Evolutionary conservation across 306 rosid genomes (phyloP), one percentile per base, ranked within the genome.

Genomic region (Castanopsis chinensis): DNA sequence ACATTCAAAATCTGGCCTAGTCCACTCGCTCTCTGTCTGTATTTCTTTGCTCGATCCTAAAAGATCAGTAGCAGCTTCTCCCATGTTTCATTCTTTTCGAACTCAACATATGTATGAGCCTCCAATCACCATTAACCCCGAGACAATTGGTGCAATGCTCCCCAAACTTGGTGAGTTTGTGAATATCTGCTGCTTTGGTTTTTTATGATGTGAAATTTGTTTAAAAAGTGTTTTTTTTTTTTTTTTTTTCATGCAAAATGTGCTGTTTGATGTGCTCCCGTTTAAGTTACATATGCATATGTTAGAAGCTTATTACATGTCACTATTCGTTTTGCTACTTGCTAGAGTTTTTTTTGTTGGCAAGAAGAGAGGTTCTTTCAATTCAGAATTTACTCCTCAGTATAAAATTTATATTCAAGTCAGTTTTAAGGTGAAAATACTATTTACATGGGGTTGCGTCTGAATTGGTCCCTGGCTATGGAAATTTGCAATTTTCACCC

Each of bases 21-120:
- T 96, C 70, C 87, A 92, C 82, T 93, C 97, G 19, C 98, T 93
- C 55, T 93, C 97, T 72, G 96, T 93, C 67, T 96, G 97, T 86
- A 91, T 96, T 85, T 91, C 99, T 72, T 88, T 96, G 88, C 86
- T 96, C 92, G 99, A 96, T 86, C 97, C 98, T 21, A 91, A 88
- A 86, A 88, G 97, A 87, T 93, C 91, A 28, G 74, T 90, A 11
- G 76, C 88, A 71, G 56, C 89, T 70, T 77, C 96, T 78, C 84
- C 96, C 77, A 83, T 89, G 79, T 96, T 91, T 80, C 94, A 96
- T 85, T 91, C 99, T 69, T 96, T 89, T 82, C 97, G 94, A 70
- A 86, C 87, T 76, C 99, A 96, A 69, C 98, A 90, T 79, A 89
- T 90, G 89, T 96, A 90, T 64, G 99, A 96, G 83, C 80, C 89